These are phyloP conservation scores for Starmerella stellata DNA, from an alignment of 805 yeast genomes.

Conservation along the genomic window DNA sequence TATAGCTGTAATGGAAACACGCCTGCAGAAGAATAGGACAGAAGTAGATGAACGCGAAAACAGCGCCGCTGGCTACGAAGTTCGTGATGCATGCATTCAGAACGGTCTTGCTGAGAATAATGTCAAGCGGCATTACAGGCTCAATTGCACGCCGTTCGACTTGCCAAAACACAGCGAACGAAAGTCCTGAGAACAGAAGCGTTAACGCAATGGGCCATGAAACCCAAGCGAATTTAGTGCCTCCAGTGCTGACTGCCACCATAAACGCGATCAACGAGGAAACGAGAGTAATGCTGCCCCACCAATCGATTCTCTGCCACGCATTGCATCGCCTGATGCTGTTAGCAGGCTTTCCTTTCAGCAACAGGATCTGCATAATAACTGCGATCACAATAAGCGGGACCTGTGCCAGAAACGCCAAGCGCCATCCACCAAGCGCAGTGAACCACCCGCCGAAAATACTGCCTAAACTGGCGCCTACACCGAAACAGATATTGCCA, in stretches of 20 bases:
- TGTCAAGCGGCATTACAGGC: slow-evolving; percentile 50
- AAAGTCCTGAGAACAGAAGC: slow-evolving; percentile 22
- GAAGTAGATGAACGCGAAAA: slow-evolving; percentile 45
- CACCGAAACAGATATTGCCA: slow-evolving; percentile 55
- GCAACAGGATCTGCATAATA: slow-evolving; percentile 8
- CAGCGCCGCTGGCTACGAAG: slow-evolving; percentile 54
- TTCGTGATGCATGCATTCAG: slow-evolving; percentile 47
- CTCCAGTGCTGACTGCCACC: slow-evolving; percentile 50
- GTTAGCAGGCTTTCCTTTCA: slow-evolving; percentile 14
- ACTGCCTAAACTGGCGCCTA: slow-evolving; percentile 64
- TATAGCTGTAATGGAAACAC: slow-evolving; percentile 43
- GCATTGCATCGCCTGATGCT: slow-evolving; percentile 26
- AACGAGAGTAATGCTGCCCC: slow-evolving; percentile 47
- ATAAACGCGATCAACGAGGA: slow-evolving; percentile 39
- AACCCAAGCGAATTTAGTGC: slow-evolving; percentile 32
- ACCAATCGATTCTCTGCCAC: slow-evolving; percentile 43
- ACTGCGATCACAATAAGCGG: slow-evolving; percentile 24
- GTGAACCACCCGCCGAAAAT: slow-evolving; percentile 37
- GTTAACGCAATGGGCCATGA: slow-evolving; percentile 28
- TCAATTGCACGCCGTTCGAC: slow-evolving; percentile 39
- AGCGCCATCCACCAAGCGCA: slow-evolving; percentile 45
- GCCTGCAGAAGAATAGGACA: slow-evolving; percentile 59
- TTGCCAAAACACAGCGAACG: slow-evolving; percentile 29
- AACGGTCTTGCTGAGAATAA: slow-evolving; percentile 42
- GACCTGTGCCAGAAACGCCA: slow-evolving; percentile 26